These are phyloP conservation scores for Pestalotiopsis sp. DNA, from an alignment of 2,329 filamentous ascomycete species.

Conservation along the genomic window DNA sequence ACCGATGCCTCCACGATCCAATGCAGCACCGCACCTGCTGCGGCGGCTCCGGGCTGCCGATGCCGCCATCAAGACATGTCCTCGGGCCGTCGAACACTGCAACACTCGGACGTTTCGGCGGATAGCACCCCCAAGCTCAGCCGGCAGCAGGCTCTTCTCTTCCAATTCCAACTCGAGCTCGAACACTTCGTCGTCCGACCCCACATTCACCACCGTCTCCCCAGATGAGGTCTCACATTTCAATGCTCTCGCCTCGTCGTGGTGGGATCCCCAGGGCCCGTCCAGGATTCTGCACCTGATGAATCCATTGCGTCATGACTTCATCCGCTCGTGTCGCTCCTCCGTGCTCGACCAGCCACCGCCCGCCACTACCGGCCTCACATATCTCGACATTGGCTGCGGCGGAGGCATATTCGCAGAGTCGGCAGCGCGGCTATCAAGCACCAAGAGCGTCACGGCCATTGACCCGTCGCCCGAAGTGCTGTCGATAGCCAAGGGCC, in stretches of 20 bases:
- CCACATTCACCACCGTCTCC: conserved; percentile 73
- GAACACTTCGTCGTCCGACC: conserved; percentile 22
- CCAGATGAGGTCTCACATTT: conserved; percentile 91
- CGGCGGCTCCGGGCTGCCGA: conserved; percentile 13
- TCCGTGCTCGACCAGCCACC: conserved; percentile 48
- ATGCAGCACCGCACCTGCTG: conserved; percentile 13
- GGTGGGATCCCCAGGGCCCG: conserved; percentile 96
- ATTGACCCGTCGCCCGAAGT: conserved; percentile 80
- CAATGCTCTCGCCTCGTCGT: conserved; percentile 86
- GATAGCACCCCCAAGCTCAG: conserved; percentile 8
- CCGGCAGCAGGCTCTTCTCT: conserved; percentile 8
- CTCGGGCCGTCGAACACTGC: background rate
- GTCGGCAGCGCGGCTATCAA: conserved; percentile 70
- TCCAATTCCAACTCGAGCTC: conserved; percentile 6
- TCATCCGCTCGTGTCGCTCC: conserved; percentile 75
- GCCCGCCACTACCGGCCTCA: conserved; percentile 45
- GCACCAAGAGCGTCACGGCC: conserved; percentile 67
- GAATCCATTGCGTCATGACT: conserved; percentile 95
- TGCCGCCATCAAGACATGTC: background rate
- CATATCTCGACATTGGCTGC: conserved; percentile 91
- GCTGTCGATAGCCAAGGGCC: conserved; percentile 72
- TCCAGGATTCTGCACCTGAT: conserved; percentile 94
- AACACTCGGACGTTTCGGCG: background rate
- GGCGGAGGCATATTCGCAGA: conserved; percentile 97
- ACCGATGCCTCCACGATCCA: conserved; percentile 21